A percentile compares a stretch with the other conserved stretches of the same genome.
Evolutionary conservation across 1,284 basidiomycete genomes (phyloP).

Genomic region (Boletus semigastroideus): DNA sequence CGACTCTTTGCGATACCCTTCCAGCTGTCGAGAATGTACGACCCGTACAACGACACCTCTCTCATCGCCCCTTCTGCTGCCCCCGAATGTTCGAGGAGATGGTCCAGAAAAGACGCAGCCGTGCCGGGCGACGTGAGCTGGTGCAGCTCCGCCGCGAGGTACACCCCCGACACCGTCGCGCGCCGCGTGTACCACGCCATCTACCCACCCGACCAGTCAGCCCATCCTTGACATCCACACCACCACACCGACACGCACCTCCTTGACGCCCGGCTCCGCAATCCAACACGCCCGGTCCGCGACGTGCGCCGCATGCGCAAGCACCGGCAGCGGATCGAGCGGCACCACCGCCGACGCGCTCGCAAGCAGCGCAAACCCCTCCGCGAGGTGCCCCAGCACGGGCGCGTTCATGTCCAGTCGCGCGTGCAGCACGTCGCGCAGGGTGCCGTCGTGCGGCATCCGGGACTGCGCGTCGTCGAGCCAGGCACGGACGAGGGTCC

Average conservation of each 20-base stretch:
- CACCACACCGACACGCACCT: slow-evolving; percentile 43
- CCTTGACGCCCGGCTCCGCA: slow-evolving; percentile 48
- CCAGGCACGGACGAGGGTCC: slow-evolving; percentile 69
- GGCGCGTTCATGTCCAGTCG: slow-evolving; percentile 64
- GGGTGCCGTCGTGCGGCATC: slow-evolving; percentile 42
- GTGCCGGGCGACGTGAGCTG: slow-evolving; percentile 70
- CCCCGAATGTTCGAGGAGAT: slow-evolving; percentile 51
- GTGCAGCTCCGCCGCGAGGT: slow-evolving; percentile 71
- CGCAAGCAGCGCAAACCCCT: slow-evolving; percentile 67
- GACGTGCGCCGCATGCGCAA: slow-evolving; percentile 57
- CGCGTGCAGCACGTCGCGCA: slow-evolving; percentile 50
- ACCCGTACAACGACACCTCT: slow-evolving; percentile 52
- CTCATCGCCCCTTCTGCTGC: slow-evolving; percentile 43
- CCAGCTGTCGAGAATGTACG: slow-evolving; percentile 68
- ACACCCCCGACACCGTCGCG: slow-evolving; percentile 59
- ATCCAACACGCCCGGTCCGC: slow-evolving; percentile 70
- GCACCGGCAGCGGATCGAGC: slow-evolving; percentile 56
- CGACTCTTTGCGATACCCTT: slow-evolving; percentile 64
- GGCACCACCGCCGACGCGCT: slow-evolving; percentile 43
- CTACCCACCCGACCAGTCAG: slow-evolving; percentile 33
- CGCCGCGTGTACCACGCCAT: slow-evolving; percentile 67
- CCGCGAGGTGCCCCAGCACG: slow-evolving; percentile 50
- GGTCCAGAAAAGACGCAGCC: slow-evolving; percentile 61
- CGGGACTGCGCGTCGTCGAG: slow-evolving; percentile 57
- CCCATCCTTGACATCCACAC: neutral